These are phyloP conservation scores for Rheum nobile DNA, from an alignment of 148 eudicot species.

Conservation along the genomic window DNA sequence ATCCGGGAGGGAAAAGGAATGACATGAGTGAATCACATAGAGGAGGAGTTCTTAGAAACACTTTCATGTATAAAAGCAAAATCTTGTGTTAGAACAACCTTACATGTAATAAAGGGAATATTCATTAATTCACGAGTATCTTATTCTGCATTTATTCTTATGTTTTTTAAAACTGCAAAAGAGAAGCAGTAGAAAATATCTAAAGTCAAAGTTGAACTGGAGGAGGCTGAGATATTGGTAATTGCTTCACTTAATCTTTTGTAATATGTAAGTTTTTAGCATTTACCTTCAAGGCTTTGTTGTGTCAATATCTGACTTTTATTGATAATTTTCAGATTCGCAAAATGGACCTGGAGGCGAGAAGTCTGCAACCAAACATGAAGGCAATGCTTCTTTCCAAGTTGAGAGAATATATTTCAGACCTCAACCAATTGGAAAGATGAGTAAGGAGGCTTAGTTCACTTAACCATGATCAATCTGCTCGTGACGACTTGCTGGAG, in stretches of 20 bases:
- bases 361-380: slow-evolving; percentile 82
- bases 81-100: background rate
- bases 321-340: slow-evolving; percentile 44
- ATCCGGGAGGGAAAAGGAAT: background rate
- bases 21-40: background rate
- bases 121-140: background rate
- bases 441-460: slow-evolving; percentile 54
- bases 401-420: slow-evolving; percentile 80
- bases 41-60: background rate
- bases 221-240: slow-evolving; percentile 93
- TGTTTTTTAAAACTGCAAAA: slow-evolving; percentile 30
- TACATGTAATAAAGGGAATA: background rate
- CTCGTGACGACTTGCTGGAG: slow-evolving; percentile 63
- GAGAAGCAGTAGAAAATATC: slow-evolving; percentile 55
- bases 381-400: slow-evolving; percentile 88
- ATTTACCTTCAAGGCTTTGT: background rate
- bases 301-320: slow-evolving; percentile 7
- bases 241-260: background rate
- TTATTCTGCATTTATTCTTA: slow-evolving; percentile 5
- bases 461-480: slow-evolving; percentile 40
- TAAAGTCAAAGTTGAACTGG: slow-evolving; percentile 58
- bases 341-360: slow-evolving; percentile 94
- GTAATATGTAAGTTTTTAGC: background rate
- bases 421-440: slow-evolving; percentile 68
- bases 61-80: background rate